Evolutionary conservation across 2,329 filamentous ascomycete species (phyloP).

Genomic region (Botrytis sinoallii): DNA sequence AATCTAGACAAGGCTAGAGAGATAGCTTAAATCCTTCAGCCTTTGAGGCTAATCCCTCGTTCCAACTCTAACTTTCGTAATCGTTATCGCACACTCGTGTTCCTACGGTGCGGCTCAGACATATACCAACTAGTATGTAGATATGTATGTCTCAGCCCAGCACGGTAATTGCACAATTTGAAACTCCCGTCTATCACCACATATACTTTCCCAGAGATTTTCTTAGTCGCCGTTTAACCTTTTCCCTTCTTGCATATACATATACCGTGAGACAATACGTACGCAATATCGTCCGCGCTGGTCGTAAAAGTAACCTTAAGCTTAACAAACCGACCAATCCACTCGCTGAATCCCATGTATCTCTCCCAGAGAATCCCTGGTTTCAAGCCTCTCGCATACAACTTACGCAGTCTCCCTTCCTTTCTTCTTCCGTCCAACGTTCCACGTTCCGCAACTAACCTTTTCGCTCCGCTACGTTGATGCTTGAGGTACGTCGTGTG

Average conservation of each 20-base stretch:
- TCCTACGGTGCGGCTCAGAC: background rate
- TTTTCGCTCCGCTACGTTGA: background rate
- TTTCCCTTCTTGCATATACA: constrained; percentile 11
- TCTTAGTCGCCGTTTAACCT: constrained; percentile 16
- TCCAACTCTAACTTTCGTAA: background rate
- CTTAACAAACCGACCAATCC: background rate
- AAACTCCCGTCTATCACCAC: constrained; percentile 1
- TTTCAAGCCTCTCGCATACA: background rate
- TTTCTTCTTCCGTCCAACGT: constrained; percentile 9
- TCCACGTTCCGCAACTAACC: constrained; percentile 3
- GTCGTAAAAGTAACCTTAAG: background rate
- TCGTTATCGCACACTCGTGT: constrained; percentile 1
- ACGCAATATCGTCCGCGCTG: background rate
- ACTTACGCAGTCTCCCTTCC: constrained; percentile 6
- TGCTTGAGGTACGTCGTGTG: constrained; percentile 1
- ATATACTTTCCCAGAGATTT: background rate
- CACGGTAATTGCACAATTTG: background rate
- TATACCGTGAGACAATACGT: background rate
- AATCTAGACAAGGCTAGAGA: background rate
- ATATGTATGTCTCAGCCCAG: constrained; percentile 10
- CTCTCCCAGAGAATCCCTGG: background rate
- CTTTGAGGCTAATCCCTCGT: constrained; percentile 5
- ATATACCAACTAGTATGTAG: background rate
- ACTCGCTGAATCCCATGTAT: background rate
- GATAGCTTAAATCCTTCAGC: background rate